Percentiles rank a stretch among this genome's conserved stretches.
phyloP scores from a whole-genome alignment of 2,329 filamentous ascomycete genomes.

The Cladosporium sp. region DNA sequence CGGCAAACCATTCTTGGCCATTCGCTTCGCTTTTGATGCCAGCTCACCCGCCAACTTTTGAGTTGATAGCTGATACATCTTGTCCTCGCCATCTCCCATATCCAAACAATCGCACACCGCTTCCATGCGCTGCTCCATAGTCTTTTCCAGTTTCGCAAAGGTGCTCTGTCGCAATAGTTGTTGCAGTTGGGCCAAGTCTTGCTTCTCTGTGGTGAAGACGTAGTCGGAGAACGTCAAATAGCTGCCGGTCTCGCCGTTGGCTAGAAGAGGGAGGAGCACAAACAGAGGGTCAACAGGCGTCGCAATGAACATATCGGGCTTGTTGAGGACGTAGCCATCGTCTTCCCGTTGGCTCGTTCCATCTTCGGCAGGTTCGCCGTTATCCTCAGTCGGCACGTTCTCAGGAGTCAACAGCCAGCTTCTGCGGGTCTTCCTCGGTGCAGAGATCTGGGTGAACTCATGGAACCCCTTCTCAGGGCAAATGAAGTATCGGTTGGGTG shows the following conservation, averaged over 20 bases:
- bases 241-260: conserved; percentile 17
- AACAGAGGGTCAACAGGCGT: conserved; percentile 84
- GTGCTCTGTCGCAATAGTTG: conserved; percentile 43
- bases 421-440: conserved; percentile 46
- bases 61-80: conserved; percentile 76
- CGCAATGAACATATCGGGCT: conserved; percentile 74
- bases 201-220: conserved; percentile 57
- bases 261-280: conserved; percentile 68
- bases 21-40: conserved; percentile 65
- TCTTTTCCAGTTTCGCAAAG: conserved; percentile 44
- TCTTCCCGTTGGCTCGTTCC: too few relatives aligned
- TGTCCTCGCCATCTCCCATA: conserved; percentile 80
- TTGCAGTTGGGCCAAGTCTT: conserved; percentile 53
- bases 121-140: conserved; percentile 52
- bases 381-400: conserved; percentile 1
- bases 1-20: conserved; percentile 65
- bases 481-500: conserved; percentile 52
- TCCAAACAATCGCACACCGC: conserved; percentile 77
- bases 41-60: conserved; percentile 65
- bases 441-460: conserved; percentile 57
- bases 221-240: conserved; percentile 68
- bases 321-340: conserved; percentile 56
- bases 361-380: neutral
- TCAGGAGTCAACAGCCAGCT: conserved; percentile 52
- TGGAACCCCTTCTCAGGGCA: conserved; percentile 56